Evolutionary conservation across 1,284 basidiomycete genomes (phyloP), one percentile per base, ranked within the genome.

Genomic region (Ceratobasidium sp.): DNA sequence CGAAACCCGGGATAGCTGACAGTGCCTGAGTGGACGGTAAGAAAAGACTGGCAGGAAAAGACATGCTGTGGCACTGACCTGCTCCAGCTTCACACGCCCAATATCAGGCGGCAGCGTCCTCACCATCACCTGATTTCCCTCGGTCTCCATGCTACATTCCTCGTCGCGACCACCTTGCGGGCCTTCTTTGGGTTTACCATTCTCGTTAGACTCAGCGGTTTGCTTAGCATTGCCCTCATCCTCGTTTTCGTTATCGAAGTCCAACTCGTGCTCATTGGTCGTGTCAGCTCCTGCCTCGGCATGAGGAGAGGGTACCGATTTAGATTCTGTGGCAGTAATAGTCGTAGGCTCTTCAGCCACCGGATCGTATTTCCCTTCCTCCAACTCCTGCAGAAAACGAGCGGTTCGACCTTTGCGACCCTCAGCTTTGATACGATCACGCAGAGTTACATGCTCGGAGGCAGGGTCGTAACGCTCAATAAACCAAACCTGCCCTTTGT

Each of bases 41-140:
- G 55, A 71, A 44, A 44, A 28, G 23, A 15, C 20, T 23, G 18
- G 26, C 39, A 20, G 26, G 7, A 13, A 28, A 23, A 20, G 4
- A 44, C 61, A 42, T 4, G 39, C 23, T 26, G 18, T 23, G 23
- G 26, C 67, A 84, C 88, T 80, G 81, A 97, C 95, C 84, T 94
- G 93, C 87, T 98, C 96, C 42, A 98, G 88, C 82, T 95, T 96
- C 61, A 92, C 86, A 63, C 96, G 91, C 26, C 94, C 93, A 82
- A 97, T 95, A 81, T 95, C 94, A 33, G 96, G 95, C 56, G 96
- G 95, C 80, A 98, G 95, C 23, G 95, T 96, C 81, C 96, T 92
- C 83, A 98, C 96, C 90, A 97, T 95, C 68, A 98, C 92, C 84
- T 97, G 95, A 82, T 95, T 94, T 15, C 93, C 92, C 81, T 95